Evolutionary conservation across 1,284 basidiomycete genomes (phyloP).

Genomic region (Cryptococcus hybrid): DNA sequence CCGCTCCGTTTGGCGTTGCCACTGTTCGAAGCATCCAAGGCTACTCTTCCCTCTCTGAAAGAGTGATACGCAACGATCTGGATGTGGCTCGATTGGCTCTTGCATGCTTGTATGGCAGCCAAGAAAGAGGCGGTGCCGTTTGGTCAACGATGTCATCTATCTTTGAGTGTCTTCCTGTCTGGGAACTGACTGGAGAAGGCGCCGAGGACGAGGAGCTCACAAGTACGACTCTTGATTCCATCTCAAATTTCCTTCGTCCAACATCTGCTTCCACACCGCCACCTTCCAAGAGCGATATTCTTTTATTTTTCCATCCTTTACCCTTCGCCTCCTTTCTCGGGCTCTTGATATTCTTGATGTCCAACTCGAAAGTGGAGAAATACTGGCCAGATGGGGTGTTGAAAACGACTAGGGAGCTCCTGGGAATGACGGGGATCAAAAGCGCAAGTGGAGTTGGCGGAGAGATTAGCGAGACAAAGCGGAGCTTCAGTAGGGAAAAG

Average conservation of each 20-base stretch:
- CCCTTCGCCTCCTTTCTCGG: slow-evolving; percentile 69
- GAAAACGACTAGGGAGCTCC: slow-evolving; percentile 78
- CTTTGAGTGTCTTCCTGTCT: slow-evolving; percentile 91
- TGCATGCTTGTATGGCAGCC: slow-evolving; percentile 82
- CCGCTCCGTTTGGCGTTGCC: slow-evolving; percentile 66
- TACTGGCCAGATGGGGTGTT: slow-evolving; percentile 79
- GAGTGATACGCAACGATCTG: slow-evolving; percentile 75
- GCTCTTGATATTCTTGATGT: slow-evolving; percentile 86
- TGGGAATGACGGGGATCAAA: slow-evolving; percentile 66
- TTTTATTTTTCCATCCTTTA: slow-evolving; percentile 77
- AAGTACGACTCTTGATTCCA: slow-evolving; percentile 72
- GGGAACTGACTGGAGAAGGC: slow-evolving; percentile 63
- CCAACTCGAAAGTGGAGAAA: slow-evolving; percentile 89
- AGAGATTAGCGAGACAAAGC: slow-evolving; percentile 71
- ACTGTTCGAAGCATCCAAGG: slow-evolving; percentile 85
- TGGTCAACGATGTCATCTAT: slow-evolving; percentile 84
- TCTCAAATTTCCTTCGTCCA: slow-evolving; percentile 74
- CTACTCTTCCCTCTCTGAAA: slow-evolving; percentile 67
- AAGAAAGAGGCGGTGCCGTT: slow-evolving; percentile 56
- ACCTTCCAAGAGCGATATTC: slow-evolving; percentile 65
- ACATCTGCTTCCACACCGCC: slow-evolving; percentile 60
- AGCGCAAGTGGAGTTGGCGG: slow-evolving; percentile 81
- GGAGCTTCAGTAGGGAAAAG: slow-evolving; percentile 25
- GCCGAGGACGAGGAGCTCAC: slow-evolving; percentile 67
- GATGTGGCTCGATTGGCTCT: slow-evolving; percentile 81